These are phyloP conservation scores for Kazachstania martiniae DNA, from an alignment of 805 yeast genomes.

Conservation along the genomic window DNA sequence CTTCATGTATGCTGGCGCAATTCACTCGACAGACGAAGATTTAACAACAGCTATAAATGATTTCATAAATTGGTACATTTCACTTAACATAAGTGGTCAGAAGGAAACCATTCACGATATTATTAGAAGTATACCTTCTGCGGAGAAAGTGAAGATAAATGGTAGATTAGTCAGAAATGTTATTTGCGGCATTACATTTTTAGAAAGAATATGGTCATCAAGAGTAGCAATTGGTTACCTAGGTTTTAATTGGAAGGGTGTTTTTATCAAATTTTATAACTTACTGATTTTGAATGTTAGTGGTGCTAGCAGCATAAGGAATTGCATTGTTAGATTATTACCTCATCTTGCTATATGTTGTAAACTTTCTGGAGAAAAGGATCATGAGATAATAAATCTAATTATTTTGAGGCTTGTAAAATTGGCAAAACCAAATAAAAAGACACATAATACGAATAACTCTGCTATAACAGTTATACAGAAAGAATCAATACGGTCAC, in stretches of 20 bases:
- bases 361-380: background rate
- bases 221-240: conserved; percentile 1
- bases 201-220: conserved; percentile 7
- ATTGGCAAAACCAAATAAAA: no score
- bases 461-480: no score
- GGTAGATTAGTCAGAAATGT: conserved; percentile 24
- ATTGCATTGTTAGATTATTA: conserved; percentile 30
- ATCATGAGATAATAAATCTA: conserved; percentile 2
- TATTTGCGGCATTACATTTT: conserved; percentile 2
- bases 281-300: conserved; percentile 3
- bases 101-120: conserved; percentile 3
- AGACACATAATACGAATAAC: no score
- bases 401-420: no score
- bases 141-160: conserved; percentile 1
- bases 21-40: conserved; percentile 37
- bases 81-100: conserved; percentile 3
- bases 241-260: conserved; percentile 7
- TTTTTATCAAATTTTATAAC: conserved; percentile 5
- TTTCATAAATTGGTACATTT: conserved; percentile 27
- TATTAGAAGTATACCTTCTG: conserved; percentile 5
- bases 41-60: conserved; percentile 34
- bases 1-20: conserved; percentile 45
- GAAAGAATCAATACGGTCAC: conserved; percentile 8
- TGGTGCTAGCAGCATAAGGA: conserved; percentile 1
- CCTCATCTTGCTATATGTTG: conserved; percentile 26